Conservation (phyloP, 768 basidiomycete genomes). For the Tulasnella sp. region DNA sequence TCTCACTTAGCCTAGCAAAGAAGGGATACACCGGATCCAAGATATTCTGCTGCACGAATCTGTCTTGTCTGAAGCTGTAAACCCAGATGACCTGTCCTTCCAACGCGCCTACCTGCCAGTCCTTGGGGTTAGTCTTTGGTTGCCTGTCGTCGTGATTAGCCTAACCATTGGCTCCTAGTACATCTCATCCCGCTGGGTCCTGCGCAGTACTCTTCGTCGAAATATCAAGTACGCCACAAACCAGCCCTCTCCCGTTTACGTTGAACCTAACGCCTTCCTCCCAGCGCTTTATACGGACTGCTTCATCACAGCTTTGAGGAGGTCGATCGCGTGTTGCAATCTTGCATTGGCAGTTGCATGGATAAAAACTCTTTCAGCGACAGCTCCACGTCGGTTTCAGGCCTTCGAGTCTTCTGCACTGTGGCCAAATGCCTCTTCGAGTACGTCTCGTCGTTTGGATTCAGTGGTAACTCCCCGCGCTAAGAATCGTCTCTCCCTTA, state of each 20-base stretch:
- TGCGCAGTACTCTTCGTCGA: not conserved
- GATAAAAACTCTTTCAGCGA: not conserved
- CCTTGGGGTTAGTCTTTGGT: slow-evolving; percentile 42
- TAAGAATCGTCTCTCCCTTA: slow-evolving; percentile 31
- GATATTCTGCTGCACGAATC: slow-evolving; percentile 48
- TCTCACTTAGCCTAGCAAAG: slow-evolving; percentile 33
- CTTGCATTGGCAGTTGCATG: not conserved
- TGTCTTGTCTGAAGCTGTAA: slow-evolving; percentile 43
- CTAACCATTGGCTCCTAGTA: slow-evolving; percentile 40
- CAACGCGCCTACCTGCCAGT: slow-evolving; percentile 54
- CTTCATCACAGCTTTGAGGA: slow-evolving; percentile 2
- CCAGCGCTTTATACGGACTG: slow-evolving; percentile 6
- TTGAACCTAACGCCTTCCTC: not conserved
- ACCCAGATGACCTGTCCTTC: slow-evolving; percentile 49
- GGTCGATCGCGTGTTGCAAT: not conserved
- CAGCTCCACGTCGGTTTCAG: slow-evolving; percentile 36
- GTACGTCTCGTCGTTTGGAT: slow-evolving; percentile 38
- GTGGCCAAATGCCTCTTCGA: slow-evolving; percentile 50
- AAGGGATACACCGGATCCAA: slow-evolving; percentile 48
- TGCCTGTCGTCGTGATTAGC: slow-evolving; percentile 32
- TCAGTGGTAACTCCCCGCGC: not conserved
- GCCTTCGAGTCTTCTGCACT: slow-evolving; percentile 45
- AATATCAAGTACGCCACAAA: not conserved
- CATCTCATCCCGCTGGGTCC: slow-evolving; percentile 40
- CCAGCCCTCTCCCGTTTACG: not conserved